phyloP scores from a whole-genome alignment of 2,329 filamentous ascomycete genomes.

The Teratosphaeriaceae sp. region DNA sequence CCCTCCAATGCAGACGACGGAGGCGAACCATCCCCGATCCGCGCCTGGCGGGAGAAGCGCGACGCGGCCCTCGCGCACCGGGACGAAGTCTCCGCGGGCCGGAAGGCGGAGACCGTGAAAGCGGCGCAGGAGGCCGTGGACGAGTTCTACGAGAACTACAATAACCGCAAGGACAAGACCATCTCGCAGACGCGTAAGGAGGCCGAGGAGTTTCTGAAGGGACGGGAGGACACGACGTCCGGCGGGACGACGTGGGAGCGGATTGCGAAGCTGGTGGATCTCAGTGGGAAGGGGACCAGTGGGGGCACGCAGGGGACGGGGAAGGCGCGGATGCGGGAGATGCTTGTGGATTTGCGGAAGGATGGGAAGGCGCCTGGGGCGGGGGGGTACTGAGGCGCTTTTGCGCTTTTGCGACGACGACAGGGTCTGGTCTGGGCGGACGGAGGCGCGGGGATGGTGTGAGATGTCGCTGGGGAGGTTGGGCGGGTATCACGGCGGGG shows the following conservation, averaged over 20 bases:
- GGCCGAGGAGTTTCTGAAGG: conserved; percentile 85
- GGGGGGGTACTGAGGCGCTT: conserved; percentile 21
- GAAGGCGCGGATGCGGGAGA: conserved; percentile 92
- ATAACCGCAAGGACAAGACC: conserved; percentile 92
- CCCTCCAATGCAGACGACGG: conserved; percentile 55
- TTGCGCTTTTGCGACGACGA: no score
- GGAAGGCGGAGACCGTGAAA: conserved; percentile 78
- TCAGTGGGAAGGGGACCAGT: conserved; percentile 85
- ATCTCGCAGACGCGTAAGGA: conserved; percentile 84
- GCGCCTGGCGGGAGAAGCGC: conserved; percentile 84
- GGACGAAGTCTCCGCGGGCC: conserved; percentile 71
- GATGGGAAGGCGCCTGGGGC: conserved; percentile 76
- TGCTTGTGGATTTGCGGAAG: conserved; percentile 81
- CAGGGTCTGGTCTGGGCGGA: no score
- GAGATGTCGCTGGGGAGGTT: no score
- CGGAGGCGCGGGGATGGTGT: no score
- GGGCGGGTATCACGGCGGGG: no score
- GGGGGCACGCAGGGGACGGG: conserved; percentile 84
- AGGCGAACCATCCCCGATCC: conserved; percentile 80
- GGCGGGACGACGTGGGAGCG: conserved; percentile 98
- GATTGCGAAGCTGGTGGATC: conserved; percentile 93
- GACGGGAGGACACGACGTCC: conserved; percentile 83
- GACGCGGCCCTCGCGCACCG: conserved; percentile 78
- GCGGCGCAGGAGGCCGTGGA: conserved; percentile 93
- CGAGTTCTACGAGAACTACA: conserved; percentile 99